Conservation (phyloP, 495 filamentous ascomycete species). For the Aspergillus mulundensis region DNA sequence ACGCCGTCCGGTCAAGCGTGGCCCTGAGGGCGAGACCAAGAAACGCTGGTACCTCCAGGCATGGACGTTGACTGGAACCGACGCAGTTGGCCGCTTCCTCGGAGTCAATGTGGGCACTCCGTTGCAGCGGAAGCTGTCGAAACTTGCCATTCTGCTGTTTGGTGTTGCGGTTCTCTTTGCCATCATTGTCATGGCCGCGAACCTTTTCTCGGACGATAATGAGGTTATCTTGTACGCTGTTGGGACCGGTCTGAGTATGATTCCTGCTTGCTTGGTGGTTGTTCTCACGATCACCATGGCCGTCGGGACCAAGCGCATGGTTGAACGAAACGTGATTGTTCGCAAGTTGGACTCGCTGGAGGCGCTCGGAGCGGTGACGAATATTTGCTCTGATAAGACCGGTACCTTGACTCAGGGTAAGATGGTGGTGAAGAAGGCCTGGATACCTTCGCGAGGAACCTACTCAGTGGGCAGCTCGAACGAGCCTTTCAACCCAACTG, state of each 20-base stretch:
- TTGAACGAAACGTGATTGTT: conserved; percentile 59
- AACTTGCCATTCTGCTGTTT: conserved; percentile 67
- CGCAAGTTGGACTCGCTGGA: conserved; percentile 66
- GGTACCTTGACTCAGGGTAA: conserved; percentile 58
- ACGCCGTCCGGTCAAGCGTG: conserved; percentile 52
- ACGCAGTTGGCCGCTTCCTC: conserved; percentile 65
- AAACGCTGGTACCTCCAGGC: conserved; percentile 67
- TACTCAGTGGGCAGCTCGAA: conserved; percentile 58
- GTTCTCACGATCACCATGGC: conserved; percentile 75
- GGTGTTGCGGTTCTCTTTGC: conserved; percentile 62
- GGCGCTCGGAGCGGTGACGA: conserved; percentile 62
- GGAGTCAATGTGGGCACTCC: conserved; percentile 68
- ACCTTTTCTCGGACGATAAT: conserved; percentile 52
- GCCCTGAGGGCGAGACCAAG: conserved; percentile 50
- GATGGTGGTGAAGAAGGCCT: conserved; percentile 64
- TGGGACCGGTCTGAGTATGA: conserved; percentile 64
- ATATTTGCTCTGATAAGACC: conserved; percentile 69
- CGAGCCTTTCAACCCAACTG: conserved; percentile 56
- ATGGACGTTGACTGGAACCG: conserved; percentile 59
- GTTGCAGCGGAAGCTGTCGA: conserved; percentile 63
- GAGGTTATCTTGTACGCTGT: conserved; percentile 70
- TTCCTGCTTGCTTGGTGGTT: conserved; percentile 73
- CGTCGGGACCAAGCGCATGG: conserved; percentile 64
- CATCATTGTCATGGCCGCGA: conserved; percentile 62
- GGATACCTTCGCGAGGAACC: conserved; percentile 64